Percentiles rank a stretch among this genome's conserved stretches.
Conservation (phyloP, 495 filamentous ascomycete species). For the Hapsidospora chrysogenum region DNA sequence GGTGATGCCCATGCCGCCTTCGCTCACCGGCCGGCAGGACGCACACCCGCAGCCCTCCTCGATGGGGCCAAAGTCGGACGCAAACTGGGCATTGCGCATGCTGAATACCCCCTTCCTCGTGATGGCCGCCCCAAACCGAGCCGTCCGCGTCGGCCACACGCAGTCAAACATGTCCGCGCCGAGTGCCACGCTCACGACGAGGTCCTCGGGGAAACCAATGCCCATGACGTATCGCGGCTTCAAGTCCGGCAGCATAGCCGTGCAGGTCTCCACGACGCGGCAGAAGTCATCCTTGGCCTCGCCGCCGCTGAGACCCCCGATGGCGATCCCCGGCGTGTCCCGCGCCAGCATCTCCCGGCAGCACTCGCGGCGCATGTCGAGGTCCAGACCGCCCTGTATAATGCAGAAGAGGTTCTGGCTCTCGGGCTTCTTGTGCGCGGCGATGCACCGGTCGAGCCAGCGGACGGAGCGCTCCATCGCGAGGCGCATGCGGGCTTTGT, state of each 20-base stretch:
- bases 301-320: slow-evolving; percentile 84
- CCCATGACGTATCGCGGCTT: slow-evolving; percentile 99
- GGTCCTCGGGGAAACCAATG: slow-evolving; percentile 89
- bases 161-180: slow-evolving; percentile 99
- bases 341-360: slow-evolving; percentile 78
- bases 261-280: slow-evolving; percentile 66
- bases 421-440: slow-evolving; percentile 68
- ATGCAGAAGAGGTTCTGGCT: slow-evolving; percentile 96
- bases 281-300: slow-evolving; percentile 43
- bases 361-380: slow-evolving; percentile 75
- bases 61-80: slow-evolving; percentile 66
- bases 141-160: slow-evolving; percentile 94
- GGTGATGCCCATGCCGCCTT: slow-evolving; percentile 71
- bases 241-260: slow-evolving; percentile 62
- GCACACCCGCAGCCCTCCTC: slow-evolving; percentile 65
- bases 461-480: slow-evolving; percentile 93
- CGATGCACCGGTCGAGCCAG: slow-evolving; percentile 96
- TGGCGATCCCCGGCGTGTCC: slow-evolving; percentile 90
- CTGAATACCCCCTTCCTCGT: slow-evolving; percentile 69
- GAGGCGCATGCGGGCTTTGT: slow-evolving; percentile 69
- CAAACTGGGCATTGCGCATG: slow-evolving; percentile 57
- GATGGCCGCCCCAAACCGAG: slow-evolving; percentile 88
- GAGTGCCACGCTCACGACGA: slow-evolving; percentile 78
- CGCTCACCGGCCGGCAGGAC: slow-evolving; percentile 48
- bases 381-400: slow-evolving; percentile 86